Evolutionary conservation across 345 rosid species (phyloP).

Genomic region (Syzygium grande): DNA sequence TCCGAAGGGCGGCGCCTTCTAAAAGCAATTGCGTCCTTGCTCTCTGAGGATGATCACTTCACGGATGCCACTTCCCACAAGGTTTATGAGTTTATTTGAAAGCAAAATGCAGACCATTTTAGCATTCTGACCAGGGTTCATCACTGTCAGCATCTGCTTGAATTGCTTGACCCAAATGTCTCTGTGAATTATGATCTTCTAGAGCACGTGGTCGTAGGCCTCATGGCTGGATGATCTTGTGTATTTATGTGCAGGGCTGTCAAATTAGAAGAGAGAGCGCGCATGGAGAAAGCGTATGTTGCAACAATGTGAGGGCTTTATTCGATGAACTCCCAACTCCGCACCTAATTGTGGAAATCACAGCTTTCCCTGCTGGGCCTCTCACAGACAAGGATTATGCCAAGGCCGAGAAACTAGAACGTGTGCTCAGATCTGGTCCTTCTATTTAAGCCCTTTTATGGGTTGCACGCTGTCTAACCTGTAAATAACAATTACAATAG

Average conservation of each 20-base stretch:
- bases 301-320: slow-evolving; percentile 92
- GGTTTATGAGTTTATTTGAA: slow-evolving; percentile 24
- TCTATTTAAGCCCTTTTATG: slow-evolving; percentile 25
- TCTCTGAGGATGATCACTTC: slow-evolving; percentile 87
- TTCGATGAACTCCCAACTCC: slow-evolving; percentile 97
- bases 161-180: not conserved
- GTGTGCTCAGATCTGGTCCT: slow-evolving; percentile 72
- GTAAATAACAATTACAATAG: slow-evolving; percentile 33
- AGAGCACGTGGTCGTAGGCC: not conserved
- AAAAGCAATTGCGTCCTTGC: slow-evolving; percentile 73
- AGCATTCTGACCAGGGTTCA: not conserved
- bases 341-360: slow-evolving; percentile 73
- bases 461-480: not conserved
- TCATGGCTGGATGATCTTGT: not conserved
- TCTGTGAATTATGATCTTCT: not conserved
- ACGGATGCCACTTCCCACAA: slow-evolving; percentile 85
- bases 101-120: not conserved
- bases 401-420: slow-evolving; percentile 96
- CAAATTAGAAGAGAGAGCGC: slow-evolving; percentile 94
- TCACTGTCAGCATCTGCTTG: not conserved
- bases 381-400: slow-evolving; percentile 64
- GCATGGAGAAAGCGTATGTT: slow-evolving; percentile 93
- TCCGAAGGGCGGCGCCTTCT: slow-evolving; percentile 78
- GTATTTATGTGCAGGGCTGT: slow-evolving; percentile 55
- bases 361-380: slow-evolving; percentile 83